Percentiles rank a stretch among this genome's conserved stretches.
Evolutionary conservation across 768 basidiomycete species (phyloP).

Genomic region (Trametes elegans): DNA sequence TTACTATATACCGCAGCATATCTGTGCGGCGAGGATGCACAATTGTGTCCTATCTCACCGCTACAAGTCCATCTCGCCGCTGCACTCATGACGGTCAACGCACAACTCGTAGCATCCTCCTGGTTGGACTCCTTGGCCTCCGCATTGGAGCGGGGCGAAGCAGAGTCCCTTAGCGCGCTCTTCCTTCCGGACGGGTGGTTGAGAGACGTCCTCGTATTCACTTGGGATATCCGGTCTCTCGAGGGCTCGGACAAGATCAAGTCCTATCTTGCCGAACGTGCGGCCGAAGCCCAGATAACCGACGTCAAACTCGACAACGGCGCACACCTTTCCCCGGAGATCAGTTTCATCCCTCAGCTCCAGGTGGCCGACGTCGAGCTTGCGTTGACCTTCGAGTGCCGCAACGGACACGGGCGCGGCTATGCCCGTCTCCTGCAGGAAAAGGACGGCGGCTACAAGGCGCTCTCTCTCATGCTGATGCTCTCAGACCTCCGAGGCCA

Average conservation of each 20-base stretch:
- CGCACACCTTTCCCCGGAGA: slow-evolving; percentile 8
- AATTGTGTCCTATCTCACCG: too few species aligned
- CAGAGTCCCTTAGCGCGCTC: not conserved
- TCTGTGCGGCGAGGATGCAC: not conserved
- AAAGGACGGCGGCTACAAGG: slow-evolving; percentile 33
- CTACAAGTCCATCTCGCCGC: too few species aligned
- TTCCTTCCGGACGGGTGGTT: slow-evolving; percentile 26
- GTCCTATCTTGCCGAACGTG: slow-evolving; percentile 7
- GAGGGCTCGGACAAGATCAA: slow-evolving; percentile 20
- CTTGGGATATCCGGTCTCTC: slow-evolving; percentile 26
- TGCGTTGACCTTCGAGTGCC: slow-evolving; percentile 37
- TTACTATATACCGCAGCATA: not conserved
- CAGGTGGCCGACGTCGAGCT: slow-evolving; percentile 18
- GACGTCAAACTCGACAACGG: slow-evolving; percentile 20
- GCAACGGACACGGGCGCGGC: slow-evolving; percentile 33
- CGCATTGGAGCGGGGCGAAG: slow-evolving; percentile 11
- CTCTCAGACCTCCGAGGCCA: slow-evolving; percentile 33
- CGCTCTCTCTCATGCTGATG: slow-evolving; percentile 24
- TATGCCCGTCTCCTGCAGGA: slow-evolving; percentile 33
- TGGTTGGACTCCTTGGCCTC: slow-evolving; percentile 19
- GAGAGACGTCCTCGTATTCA: slow-evolving; percentile 25
- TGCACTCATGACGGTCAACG: slow-evolving; percentile 8
- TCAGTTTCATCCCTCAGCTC: not conserved
- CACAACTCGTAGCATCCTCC: slow-evolving; percentile 7
- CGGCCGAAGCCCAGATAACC: slow-evolving; percentile 11